Evolutionary conservation across 2,329 filamentous ascomycete genomes (phyloP), one percentile per base, ranked within the genome.

Genomic region (Alternaria longipes): DNA sequence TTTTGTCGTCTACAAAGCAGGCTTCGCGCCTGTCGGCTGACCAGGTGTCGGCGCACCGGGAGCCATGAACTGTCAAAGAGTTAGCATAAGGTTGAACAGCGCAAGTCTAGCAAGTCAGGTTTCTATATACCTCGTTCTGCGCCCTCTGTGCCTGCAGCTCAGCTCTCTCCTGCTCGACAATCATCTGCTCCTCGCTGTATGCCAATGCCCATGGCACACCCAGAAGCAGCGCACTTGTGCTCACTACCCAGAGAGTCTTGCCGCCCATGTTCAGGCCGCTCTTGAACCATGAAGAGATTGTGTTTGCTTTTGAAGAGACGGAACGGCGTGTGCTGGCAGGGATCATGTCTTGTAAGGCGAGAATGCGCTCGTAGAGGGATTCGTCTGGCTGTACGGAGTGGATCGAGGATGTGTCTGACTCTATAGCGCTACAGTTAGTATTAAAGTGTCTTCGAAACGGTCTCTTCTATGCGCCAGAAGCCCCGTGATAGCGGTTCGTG

Each of bases 101-200:
- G 20, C 6, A 28, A 28, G 9, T 11, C 14, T 16, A 28, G 11
- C 3, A 7, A 9, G 16, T 28, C 42, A 24, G 12, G n/a, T 9
- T 18, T 24, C 11, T 7, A 67, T 62, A 12, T 70, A 90, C 88
- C 84, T 97, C 92, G 77, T 91, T 90, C 66, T 74, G 71, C 66
- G 93, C 93, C 75, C 91, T 88, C 87, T 97, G 92, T 80, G 95
- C 91, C 92, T 97, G 95, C 81, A 91, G 90, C 87, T 94, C 93
- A 84, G 97, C 94, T 81, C 93, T 89, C 88, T 99, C 95, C 93
- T 97, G 96, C 84, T 97, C 94, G 68, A 94, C 86, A 79, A 97
- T 89, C 84, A 97, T 92, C 86, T 97, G 93, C 85, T 99, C 95
- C 85, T 99, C 95, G 66, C 91, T 90, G 78, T 93, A 94, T 60